These are phyloP conservation scores for Carex sylvatica DNA, from an alignment of 202 grass and related monocot genomes.

Conservation along the genomic window DNA sequence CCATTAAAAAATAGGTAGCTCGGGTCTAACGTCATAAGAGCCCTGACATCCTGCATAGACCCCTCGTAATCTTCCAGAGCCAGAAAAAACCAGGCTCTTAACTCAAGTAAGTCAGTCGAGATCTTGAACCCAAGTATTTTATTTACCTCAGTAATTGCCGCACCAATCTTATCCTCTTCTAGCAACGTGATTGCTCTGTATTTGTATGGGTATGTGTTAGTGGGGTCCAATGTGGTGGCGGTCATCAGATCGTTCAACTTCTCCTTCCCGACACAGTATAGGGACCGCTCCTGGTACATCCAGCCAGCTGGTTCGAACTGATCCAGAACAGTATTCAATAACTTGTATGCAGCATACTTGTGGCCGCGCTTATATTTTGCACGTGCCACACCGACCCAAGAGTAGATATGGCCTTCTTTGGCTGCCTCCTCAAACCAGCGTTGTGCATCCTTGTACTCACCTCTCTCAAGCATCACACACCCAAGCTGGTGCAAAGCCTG, in stretches of 20 bases:
- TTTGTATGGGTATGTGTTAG: slow-evolving; percentile 76
- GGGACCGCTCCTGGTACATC: slow-evolving; percentile 85
- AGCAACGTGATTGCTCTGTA: slow-evolving; percentile 58
- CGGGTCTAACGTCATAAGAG: slow-evolving; percentile 70
- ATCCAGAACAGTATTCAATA: slow-evolving; percentile 57
- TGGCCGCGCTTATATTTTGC: slow-evolving; percentile 89
- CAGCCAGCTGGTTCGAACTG: slow-evolving; percentile 59
- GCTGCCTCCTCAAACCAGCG: slow-evolving; percentile 78
- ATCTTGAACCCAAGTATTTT: slow-evolving; percentile 88
- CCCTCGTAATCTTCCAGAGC: slow-evolving; percentile 53
- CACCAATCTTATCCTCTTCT: slow-evolving; percentile 71
- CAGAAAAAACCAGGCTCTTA: slow-evolving; percentile 83
- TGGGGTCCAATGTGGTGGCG: slow-evolving; percentile 72
- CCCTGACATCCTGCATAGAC: slow-evolving; percentile 68
- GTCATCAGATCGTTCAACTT: slow-evolving; percentile 59
- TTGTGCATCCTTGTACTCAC: slow-evolving; percentile 81
- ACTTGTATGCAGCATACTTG: slow-evolving; percentile 91
- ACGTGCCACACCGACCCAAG: slow-evolving; percentile 61
- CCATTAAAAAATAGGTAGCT: slow-evolving; percentile 84
- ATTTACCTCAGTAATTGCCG: slow-evolving; percentile 64
- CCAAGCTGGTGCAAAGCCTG: slow-evolving; percentile 77
- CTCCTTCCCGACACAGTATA: slow-evolving; percentile 82
- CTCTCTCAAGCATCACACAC: slow-evolving; percentile 85
- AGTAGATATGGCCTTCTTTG: slow-evolving; percentile 76
- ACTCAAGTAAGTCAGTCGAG: slow-evolving; percentile 71